Base-by-base conservation (phyloP, 352 stramenopile genomes). In the Phytophthora macrochlamydospora region DNA sequence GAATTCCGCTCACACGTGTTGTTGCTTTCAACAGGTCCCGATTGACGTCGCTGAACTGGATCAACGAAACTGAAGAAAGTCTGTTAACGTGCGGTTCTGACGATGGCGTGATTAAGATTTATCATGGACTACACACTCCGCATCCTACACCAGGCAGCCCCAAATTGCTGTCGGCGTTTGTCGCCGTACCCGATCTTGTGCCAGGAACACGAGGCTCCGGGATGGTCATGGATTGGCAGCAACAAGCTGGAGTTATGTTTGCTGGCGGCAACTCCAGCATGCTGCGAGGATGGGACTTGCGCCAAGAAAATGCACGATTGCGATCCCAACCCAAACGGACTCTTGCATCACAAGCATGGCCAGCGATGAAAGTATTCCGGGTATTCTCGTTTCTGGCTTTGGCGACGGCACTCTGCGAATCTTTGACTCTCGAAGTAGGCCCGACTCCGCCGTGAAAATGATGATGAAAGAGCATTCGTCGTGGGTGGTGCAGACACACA, bases 191-290 rank as follows among this genome's bases (percentile, higher is more conserved):
- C 8, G 94, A 99, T 76, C 79, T 99, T 56, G 78, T 95, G 33
- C 79, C 91, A 4, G 93, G 90, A 18, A 95, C 87, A 8, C 90
- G 93, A 37, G 92, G 90, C 54, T 98, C 93, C 43, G 97, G 97
- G 7, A 82, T 99, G 6, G 87, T 99, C 29, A 97, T 97, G 53
- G 96, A 98, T 56, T 99, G 97, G 96, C 94, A 99, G 69, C 93
- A 98, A 65, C 79, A 83, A 40, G 80, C 80, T 24, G 95, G 95
- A 0, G 79, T 92, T 62, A 79, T 99, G 18, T 94, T 97, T 69
- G 85, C 93, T 35, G 97, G 93, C 44, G 98, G 98, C 8, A 98
- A 98, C 71, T 97, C 90, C 4, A 89, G 85, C 28, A 62, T 87
- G 29, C 76, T 99, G 4, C 88, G 92, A 7, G 92, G 93, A 29